These are phyloP conservation scores for Populus tomentosa DNA, from an alignment of 441 rosid species.

Conservation along the genomic window DNA sequence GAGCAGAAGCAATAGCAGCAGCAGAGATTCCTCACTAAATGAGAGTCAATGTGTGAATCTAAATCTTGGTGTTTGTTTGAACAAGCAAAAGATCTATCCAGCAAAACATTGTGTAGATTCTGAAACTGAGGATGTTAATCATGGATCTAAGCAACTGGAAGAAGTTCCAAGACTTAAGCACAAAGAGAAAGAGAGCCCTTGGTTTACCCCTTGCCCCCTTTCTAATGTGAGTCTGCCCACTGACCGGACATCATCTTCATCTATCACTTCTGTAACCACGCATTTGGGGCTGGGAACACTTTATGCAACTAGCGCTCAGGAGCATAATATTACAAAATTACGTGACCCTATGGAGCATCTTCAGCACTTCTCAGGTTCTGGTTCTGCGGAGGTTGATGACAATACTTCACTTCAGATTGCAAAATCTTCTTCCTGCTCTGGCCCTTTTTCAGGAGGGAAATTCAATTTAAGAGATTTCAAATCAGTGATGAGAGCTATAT, in stretches of 20 bases:
- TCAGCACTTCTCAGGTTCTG: constrained; percentile 18
- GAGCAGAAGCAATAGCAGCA: constrained; percentile 19
- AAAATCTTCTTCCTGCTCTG: constrained; percentile 26
- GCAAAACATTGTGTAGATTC: constrained; percentile 13
- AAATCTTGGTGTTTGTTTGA: constrained; percentile 14
- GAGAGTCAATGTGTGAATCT: constrained; percentile 15
- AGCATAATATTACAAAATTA: constrained; percentile 24
- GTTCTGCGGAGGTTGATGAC: constrained; percentile 23
- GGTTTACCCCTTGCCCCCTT: constrained; percentile 10
- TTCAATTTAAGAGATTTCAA: constrained; percentile 40
- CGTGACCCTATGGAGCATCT: constrained; percentile 20
- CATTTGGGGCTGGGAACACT: constrained; percentile 56
- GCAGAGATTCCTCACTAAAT: constrained; percentile 20
- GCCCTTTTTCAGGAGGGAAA: constrained; percentile 20
- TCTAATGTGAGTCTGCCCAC: constrained; percentile 19
- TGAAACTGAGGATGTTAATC: constrained; percentile 17
- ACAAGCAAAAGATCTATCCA: constrained; percentile 18
- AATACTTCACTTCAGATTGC: constrained; percentile 25
- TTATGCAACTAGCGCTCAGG: constrained; percentile 37
- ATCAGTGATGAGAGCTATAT: constrained; percentile 40
- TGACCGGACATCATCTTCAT: constrained; percentile 30
- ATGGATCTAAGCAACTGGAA: constrained; percentile 26
- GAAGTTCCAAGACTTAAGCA: constrained; percentile 27
- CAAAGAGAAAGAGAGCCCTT: constrained; percentile 18
- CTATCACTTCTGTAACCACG: constrained; percentile 45